A percentile compares a stretch with the other conserved stretches of the same genome.
phyloP scores from a whole-genome alignment of 2,329 filamentous ascomycete species.

The Cadophora malorum region DNA sequence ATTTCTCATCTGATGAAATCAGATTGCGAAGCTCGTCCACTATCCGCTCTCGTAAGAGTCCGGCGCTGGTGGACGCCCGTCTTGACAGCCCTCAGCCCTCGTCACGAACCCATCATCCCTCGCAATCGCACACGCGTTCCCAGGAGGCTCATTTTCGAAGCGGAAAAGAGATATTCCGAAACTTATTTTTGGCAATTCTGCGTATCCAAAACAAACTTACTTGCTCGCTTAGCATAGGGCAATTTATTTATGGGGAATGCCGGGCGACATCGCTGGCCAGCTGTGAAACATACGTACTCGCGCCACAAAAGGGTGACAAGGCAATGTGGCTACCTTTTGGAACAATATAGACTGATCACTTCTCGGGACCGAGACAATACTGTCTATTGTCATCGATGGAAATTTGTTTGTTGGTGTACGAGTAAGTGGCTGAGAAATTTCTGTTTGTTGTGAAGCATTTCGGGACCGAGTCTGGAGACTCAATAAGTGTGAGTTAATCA shows the following conservation, averaged over 20 bases:
- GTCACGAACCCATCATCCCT: conserved; percentile 1
- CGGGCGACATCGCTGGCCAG: background rate
- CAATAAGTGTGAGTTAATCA: background rate
- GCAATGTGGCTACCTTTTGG: background rate
- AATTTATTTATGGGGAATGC: background rate
- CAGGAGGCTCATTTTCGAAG: background rate
- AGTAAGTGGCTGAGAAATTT: background rate
- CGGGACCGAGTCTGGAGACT: background rate
- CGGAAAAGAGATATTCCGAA: background rate
- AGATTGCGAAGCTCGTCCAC: background rate
- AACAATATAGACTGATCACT: background rate
- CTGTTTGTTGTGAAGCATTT: background rate
- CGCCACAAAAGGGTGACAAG: background rate
- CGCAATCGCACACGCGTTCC: background rate
- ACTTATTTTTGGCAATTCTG: background rate
- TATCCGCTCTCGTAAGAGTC: background rate
- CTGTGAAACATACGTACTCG: background rate
- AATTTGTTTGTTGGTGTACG: background rate
- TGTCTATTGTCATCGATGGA: background rate
- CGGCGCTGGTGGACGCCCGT: background rate
- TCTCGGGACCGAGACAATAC: background rate
- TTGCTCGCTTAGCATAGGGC: background rate
- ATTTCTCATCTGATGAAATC: background rate
- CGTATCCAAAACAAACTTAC: background rate
- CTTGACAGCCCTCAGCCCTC: background rate